A percentile compares a stretch with the other conserved stretches of the same genome.
Evolutionary conservation across 2,329 filamentous ascomycete species (phyloP).

Genomic region (Lecanicillium sp.): DNA sequence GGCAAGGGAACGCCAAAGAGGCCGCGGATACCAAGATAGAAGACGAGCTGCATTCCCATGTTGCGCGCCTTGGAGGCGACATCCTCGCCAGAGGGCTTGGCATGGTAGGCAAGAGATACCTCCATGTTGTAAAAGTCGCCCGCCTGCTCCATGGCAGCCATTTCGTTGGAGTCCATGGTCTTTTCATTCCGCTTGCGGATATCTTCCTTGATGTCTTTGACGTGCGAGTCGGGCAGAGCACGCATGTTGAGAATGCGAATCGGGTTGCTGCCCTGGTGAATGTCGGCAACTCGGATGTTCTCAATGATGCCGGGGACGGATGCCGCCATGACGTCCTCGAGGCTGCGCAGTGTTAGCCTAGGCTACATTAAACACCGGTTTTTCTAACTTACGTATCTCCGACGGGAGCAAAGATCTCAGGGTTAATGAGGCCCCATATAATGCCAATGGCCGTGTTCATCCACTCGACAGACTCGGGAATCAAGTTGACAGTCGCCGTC

Average conservation of each 20-base stretch:
- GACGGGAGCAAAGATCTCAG: constrained; percentile 86
- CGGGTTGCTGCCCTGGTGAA: constrained; percentile 88
- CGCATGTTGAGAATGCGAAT: constrained; percentile 82
- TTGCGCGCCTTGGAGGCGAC: constrained; percentile 81
- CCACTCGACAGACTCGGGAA: constrained; percentile 93
- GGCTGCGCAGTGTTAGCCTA: constrained; percentile 22
- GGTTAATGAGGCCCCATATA: constrained; percentile 87
- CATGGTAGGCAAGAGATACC: constrained; percentile 85
- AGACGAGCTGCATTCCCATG: constrained; percentile 95
- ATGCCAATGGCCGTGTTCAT: constrained; percentile 84
- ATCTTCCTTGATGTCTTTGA: constrained; percentile 73
- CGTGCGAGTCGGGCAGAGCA: constrained; percentile 67
- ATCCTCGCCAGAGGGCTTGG: constrained; percentile 63
- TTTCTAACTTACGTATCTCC: constrained; percentile 62
- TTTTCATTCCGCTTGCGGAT: constrained; percentile 74
- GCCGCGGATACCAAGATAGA: constrained; percentile 86
- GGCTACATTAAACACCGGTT: fast-evolving
- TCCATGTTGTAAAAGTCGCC: constrained; percentile 93
- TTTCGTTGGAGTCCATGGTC: constrained; percentile 77
- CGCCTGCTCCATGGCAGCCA: constrained; percentile 82
- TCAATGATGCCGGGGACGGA: constrained; percentile 88
- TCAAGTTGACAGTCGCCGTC: constrained; percentile 78
- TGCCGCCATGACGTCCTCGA: constrained; percentile 86
- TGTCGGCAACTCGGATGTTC: constrained; percentile 90
- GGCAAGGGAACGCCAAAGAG: constrained; percentile 84